These are phyloP conservation scores for Magnusiomyces sp. DNA, from an alignment of 1,139 yeast genomes.

Conservation along the genomic window DNA sequence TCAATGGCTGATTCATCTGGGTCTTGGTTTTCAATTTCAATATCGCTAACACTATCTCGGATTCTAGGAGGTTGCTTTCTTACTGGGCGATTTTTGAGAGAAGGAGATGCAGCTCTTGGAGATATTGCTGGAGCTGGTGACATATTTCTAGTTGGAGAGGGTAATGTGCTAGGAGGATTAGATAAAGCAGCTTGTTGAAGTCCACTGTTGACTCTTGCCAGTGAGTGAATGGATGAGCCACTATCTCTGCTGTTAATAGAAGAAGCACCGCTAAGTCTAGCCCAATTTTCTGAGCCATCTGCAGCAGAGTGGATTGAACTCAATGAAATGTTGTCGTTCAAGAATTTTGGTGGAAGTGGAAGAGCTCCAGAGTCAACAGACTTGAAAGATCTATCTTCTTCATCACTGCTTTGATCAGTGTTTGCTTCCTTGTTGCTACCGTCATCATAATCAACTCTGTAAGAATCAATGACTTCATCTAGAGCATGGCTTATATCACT, in stretches of 20 bases:
- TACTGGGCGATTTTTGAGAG: background rate
- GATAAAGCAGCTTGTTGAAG: background rate
- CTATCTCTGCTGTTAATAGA: background rate
- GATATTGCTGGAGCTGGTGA: background rate
- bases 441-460: background rate
- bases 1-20: too few species aligned
- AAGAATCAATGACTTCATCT: background rate
- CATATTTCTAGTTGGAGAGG: background rate
- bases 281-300: background rate
- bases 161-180: background rate
- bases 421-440: background rate
- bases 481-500: background rate
- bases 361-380: background rate
- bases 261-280: background rate
- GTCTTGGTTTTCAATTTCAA: background rate
- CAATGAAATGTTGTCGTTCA: too few species aligned
- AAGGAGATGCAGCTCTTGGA: background rate
- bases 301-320: too few species aligned
- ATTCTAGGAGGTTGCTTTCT: background rate
- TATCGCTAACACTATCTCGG: background rate
- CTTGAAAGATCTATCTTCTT: too few species aligned
- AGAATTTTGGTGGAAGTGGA: background rate
- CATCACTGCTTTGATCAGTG: background rate
- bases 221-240: background rate
- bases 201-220: background rate